Conservation (phyloP, 2,329 filamentous ascomycete species). For the Orbilia oligospora region DNA sequence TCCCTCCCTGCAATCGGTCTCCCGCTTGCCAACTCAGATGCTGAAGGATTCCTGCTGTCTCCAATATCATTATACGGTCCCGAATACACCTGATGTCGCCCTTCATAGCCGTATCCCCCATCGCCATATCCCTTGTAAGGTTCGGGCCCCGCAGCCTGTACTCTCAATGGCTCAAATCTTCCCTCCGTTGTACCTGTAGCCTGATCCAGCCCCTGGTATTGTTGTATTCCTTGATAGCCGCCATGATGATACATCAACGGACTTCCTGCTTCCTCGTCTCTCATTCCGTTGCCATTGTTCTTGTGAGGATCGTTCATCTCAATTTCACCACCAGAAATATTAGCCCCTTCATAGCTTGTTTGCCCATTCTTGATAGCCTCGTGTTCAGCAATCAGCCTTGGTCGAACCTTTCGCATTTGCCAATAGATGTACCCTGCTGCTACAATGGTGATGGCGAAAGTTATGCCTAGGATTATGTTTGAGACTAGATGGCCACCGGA, state of each 20-base stretch:
- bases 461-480: slow-evolving; percentile 66
- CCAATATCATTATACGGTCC: slow-evolving; percentile 18
- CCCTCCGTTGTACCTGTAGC: slow-evolving; percentile 4
- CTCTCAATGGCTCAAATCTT: slow-evolving; percentile 32
- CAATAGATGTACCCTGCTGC: slow-evolving; percentile 67
- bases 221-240: not conserved
- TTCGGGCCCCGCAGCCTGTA: slow-evolving; percentile 2
- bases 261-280: slow-evolving; percentile 38
- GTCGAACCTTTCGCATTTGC: slow-evolving; percentile 65
- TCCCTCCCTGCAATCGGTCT: slow-evolving; percentile 29
- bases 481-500: slow-evolving; percentile 63
- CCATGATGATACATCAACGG: slow-evolving; percentile 38
- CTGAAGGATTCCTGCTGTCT: slow-evolving; percentile 10
- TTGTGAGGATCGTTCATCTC: slow-evolving; percentile 17
- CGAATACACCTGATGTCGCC: not conserved
- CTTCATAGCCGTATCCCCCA: not conserved
- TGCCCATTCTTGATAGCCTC: slow-evolving; percentile 36
- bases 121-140: slow-evolving; percentile 16
- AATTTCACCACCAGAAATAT: not conserved
- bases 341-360: slow-evolving; percentile 27
- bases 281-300: not conserved
- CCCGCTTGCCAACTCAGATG: slow-evolving; percentile 15
- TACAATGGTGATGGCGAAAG: slow-evolving; percentile 66
- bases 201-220: not conserved
- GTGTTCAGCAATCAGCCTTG: slow-evolving; percentile 51